phyloP scores from a whole-genome alignment of 2,329 filamentous ascomycete species.

The Tolypocladium paradoxum region DNA sequence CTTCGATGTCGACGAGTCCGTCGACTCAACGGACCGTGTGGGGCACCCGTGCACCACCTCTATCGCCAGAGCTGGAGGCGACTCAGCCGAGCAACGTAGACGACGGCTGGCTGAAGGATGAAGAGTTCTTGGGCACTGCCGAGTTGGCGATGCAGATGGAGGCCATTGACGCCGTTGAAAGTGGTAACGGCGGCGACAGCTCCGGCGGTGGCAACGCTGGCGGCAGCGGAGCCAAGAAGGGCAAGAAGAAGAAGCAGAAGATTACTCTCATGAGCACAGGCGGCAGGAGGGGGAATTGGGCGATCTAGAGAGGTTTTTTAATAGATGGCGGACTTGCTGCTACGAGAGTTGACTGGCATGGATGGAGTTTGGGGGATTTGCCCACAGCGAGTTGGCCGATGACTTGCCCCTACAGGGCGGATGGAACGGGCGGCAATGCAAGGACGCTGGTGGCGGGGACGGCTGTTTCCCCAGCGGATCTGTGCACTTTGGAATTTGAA shows the following conservation, averaged over 20 bases:
- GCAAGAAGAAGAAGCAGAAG: slow-evolving; percentile 56
- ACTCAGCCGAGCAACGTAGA: slow-evolving; percentile 28
- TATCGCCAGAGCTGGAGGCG: slow-evolving; percentile 42
- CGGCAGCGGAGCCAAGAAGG: slow-evolving; percentile 38
- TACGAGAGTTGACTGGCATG: background rate
- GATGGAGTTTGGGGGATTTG: background rate
- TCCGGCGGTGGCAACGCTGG: slow-evolving; percentile 14
- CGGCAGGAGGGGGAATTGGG: slow-evolving; percentile 34
- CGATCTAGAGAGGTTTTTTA: background rate
- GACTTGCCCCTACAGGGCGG: background rate
- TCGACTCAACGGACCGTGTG: slow-evolving; percentile 72
- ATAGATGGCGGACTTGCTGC: background rate
- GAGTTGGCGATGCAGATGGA: slow-evolving; percentile 52
- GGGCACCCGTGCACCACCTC: slow-evolving; percentile 67
- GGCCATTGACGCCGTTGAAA: slow-evolving; percentile 33
- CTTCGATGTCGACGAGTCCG: slow-evolving; percentile 73
- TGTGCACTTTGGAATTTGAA: background rate
- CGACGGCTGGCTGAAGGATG: slow-evolving; percentile 80
- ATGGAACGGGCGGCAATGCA: background rate
- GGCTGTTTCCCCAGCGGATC: background rate
- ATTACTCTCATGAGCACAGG: slow-evolving; percentile 63
- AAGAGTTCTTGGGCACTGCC: slow-evolving; percentile 55
- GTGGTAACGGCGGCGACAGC: slow-evolving; percentile 5
- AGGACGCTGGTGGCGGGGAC: background rate
- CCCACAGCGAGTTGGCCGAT: too few relatives aligned